These are phyloP conservation scores for Phytomonas francai DNA, from an alignment of 208 protist genomes.

Conservation along the genomic window DNA sequence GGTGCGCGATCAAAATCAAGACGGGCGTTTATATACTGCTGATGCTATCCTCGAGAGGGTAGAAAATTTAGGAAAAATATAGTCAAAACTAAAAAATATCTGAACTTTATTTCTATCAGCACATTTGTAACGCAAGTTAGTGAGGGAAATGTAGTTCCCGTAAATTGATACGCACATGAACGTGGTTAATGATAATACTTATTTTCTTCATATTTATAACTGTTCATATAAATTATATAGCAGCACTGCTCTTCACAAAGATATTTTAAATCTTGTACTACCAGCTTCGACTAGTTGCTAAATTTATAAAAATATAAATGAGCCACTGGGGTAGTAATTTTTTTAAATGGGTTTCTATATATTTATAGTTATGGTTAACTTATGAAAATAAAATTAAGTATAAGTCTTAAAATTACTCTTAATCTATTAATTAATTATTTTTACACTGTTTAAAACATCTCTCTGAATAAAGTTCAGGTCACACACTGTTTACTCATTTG, in stretches of 20 bases:
- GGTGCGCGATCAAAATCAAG: background rate
- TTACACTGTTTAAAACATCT: background rate
- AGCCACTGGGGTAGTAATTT: background rate
- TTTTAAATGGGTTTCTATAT: slow-evolving; percentile 2
- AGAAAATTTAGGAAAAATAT: background rate
- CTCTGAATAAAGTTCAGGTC: background rate
- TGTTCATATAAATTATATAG: background rate
- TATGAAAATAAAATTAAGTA: background rate
- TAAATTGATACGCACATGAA: background rate
- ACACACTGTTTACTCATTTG: background rate
- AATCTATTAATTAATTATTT: background rate
- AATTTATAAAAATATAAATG: background rate
- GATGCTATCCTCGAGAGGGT: background rate
- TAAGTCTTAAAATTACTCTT: background rate
- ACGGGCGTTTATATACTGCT: background rate
- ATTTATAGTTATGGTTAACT: background rate
- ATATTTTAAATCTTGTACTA: background rate
- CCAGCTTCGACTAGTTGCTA: background rate
- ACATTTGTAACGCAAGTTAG: background rate
- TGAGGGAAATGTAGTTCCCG: background rate
- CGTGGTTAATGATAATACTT: background rate
- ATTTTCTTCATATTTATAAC: background rate
- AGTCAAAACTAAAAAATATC: background rate
- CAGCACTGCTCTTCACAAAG: background rate
- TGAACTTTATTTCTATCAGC: background rate